Conservation (phyloP, 805 yeast species). For the Ogataea pilisensis region DNA sequence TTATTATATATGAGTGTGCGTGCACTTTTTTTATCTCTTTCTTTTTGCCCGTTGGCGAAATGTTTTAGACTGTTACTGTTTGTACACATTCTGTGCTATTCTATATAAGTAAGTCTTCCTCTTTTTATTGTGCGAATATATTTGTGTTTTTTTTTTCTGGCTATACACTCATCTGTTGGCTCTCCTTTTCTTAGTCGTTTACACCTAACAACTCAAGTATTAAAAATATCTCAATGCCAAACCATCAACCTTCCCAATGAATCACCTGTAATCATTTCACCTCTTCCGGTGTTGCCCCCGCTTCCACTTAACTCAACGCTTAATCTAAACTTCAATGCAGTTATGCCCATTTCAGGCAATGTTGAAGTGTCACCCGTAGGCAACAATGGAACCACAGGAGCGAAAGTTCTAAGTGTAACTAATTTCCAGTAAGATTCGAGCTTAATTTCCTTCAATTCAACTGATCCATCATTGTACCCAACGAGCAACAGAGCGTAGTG, state of each 20-base stretch:
- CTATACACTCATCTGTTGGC: background rate
- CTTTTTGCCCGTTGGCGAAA: too few relatives aligned
- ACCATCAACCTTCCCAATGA: conserved; percentile 45
- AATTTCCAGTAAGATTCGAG: conserved; percentile 17
- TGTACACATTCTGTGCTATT: too few relatives aligned
- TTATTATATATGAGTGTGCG: too few relatives aligned
- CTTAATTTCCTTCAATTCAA: conserved; percentile 21
- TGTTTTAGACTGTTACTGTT: too few relatives aligned
- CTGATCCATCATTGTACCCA: conserved; percentile 30
- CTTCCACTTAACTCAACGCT: conserved; percentile 29
- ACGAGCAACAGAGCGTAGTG: conserved; percentile 33
- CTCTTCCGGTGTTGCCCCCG: conserved; percentile 28
- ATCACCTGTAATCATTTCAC: conserved; percentile 52
- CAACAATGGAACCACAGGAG: background rate
- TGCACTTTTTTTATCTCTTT: too few relatives aligned
- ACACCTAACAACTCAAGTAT: too few relatives aligned
- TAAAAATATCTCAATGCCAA: conserved; percentile 41
- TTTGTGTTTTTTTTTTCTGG: too few relatives aligned
- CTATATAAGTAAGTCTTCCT: too few relatives aligned
- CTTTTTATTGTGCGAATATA: too few relatives aligned
- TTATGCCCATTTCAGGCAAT: conserved; percentile 22
- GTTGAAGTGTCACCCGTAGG: background rate
- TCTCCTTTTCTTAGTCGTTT: too few relatives aligned
- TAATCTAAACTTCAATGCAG: conserved; percentile 32
- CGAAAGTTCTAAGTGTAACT: conserved; percentile 25